These are phyloP conservation scores for Trebouxiophyceae sp. DNA, from an alignment of 163 green algal genomes.

Conservation along the genomic window DNA sequence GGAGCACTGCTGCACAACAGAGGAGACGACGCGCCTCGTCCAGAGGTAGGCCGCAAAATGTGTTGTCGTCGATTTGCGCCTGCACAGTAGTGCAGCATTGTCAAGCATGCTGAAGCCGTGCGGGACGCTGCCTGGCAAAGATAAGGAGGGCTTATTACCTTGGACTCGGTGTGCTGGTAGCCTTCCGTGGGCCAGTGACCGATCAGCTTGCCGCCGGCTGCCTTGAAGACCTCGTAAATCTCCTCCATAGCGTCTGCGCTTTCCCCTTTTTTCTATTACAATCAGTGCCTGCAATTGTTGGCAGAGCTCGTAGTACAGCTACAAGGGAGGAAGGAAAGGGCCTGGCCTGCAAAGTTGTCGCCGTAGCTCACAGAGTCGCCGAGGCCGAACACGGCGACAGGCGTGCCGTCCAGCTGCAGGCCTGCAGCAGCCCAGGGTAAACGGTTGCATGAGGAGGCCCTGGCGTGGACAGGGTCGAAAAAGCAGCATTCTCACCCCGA, in stretches of 20 bases:
- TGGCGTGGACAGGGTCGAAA: too few species aligned
- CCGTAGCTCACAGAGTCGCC: conserved; percentile 36
- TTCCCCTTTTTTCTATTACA: too few species aligned
- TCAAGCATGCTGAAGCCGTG: neutral
- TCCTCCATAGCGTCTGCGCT: conserved; percentile 48
- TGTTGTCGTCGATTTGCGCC: neutral
- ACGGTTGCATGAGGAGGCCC: neutral
- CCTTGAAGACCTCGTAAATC: conserved; percentile 33
- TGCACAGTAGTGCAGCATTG: neutral
- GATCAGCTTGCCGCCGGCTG: conserved; percentile 37
- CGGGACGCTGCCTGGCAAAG: neutral
- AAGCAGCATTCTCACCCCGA: conserved; percentile 25
- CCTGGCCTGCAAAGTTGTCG: conserved; percentile 11
- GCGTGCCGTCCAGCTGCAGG: conserved; percentile 31
- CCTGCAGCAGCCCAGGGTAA: conserved; percentile 9
- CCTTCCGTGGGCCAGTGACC: conserved; percentile 31
- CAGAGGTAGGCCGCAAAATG: neutral
- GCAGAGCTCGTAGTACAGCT: too few species aligned
- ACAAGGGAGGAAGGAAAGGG: neutral
- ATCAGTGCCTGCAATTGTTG: too few species aligned
- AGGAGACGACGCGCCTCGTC: conserved; percentile 4
- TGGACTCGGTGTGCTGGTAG: conserved; percentile 43
- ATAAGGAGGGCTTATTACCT: conserved; percentile 11
- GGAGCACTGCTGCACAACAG: too few species aligned
- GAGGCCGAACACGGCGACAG: conserved; percentile 40